Evolutionary conservation across 345 rosid genomes (phyloP).

Genomic region (Bruguiera parviflora): DNA sequence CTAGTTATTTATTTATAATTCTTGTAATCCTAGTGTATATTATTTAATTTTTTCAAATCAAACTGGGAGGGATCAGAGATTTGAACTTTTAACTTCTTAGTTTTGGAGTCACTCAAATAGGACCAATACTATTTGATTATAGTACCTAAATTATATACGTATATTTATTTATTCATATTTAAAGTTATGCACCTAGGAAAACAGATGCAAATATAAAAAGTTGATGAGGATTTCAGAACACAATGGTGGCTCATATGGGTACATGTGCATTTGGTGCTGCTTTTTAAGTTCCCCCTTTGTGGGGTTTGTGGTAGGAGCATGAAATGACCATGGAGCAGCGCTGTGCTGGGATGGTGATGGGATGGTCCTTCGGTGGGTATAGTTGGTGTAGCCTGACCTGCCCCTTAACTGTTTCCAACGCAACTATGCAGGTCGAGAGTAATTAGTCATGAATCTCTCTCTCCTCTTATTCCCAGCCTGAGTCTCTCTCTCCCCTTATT

Average conservation of each 20-base stretch:
- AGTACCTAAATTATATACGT: background rate
- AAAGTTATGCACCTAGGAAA: background rate
- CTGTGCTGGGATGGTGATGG: background rate
- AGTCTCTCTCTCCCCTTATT: constrained; percentile 12
- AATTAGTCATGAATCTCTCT: constrained; percentile 12
- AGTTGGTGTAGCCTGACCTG: constrained; percentile 33
- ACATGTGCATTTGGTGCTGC: constrained; percentile 13
- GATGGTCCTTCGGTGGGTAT: constrained; percentile 25
- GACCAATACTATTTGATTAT: too few species aligned
- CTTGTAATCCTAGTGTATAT: too few species aligned
- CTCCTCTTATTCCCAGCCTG: constrained; percentile 20
- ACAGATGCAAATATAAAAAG: background rate
- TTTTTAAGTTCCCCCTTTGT: background rate
- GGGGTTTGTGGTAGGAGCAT: constrained; percentile 10
- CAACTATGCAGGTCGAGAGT: constrained; percentile 9
- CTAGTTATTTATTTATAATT: too few species aligned
- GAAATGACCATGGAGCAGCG: constrained; percentile 18
- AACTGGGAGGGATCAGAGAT: too few species aligned
- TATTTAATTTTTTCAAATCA: too few species aligned
- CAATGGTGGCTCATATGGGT: constrained; percentile 32
- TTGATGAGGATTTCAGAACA: constrained; percentile 21
- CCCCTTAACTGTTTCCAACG: constrained; percentile 28
- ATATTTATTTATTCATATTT: too few species aligned
- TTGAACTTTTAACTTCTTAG: too few species aligned
- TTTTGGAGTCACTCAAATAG: too few species aligned